These are phyloP conservation scores for Rhynchosporium secalis DNA, from an alignment of 2,329 filamentous ascomycete species.

Conservation along the genomic window DNA sequence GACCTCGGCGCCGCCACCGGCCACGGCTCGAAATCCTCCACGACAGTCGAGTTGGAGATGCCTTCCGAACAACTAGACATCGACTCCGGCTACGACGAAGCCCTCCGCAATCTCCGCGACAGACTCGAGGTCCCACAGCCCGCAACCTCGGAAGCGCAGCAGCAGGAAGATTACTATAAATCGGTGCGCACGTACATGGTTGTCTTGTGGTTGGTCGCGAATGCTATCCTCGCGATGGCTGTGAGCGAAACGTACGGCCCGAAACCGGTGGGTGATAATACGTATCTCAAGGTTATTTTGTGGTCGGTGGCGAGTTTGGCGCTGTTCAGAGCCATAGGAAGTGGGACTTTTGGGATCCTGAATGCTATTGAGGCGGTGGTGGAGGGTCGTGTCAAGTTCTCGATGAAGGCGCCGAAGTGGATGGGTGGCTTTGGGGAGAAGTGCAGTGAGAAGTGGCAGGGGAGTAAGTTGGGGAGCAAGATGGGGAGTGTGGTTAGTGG, in stretches of 20 bases:
- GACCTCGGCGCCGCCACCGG: constrained; percentile 86
- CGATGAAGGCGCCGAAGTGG: constrained; percentile 37
- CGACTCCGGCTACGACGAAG: constrained; percentile 95
- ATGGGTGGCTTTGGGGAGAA: constrained; percentile 35
- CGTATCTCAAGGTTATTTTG: constrained; percentile 89
- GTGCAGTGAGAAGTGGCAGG: constrained; percentile 32
- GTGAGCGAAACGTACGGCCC: constrained; percentile 82
- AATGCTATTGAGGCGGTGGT: constrained; percentile 82
- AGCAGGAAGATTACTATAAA: constrained; percentile 98
- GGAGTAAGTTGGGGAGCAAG: constrained; percentile 18
- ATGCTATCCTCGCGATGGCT: constrained; percentile 90
- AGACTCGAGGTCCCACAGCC: constrained; percentile 75
- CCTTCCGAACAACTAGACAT: constrained; percentile 97
- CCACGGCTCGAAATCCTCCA: constrained; percentile 68
- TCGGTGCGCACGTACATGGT: constrained; percentile 98
- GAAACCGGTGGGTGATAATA: constrained; percentile 73
- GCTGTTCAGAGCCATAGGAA: constrained; percentile 83
- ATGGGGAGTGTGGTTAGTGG: constrained; percentile 37
- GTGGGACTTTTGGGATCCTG: constrained; percentile 77
- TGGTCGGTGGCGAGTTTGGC: constrained; percentile 88
- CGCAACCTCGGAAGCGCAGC: constrained; percentile 68
- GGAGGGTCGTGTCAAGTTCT: constrained; percentile 69
- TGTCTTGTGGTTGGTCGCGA: constrained; percentile 87
- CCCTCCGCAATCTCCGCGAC: constrained; percentile 91
- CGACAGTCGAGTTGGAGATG: constrained; percentile 94